Evolutionary conservation across 2,329 filamentous ascomycete species (phyloP), one percentile per base, ranked within the genome.

Genomic region (Alternaria rosae): DNA sequence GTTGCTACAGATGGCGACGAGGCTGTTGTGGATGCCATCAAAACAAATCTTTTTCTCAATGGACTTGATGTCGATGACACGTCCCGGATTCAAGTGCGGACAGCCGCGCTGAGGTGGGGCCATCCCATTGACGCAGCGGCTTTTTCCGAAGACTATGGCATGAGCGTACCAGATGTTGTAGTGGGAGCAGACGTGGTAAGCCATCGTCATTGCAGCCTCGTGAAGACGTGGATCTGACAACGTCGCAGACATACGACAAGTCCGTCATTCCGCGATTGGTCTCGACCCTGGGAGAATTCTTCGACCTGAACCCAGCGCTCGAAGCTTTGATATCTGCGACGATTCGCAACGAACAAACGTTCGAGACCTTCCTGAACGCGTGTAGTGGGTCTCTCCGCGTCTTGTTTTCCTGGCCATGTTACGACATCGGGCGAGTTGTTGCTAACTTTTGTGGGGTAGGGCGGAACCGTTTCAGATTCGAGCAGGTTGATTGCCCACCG

Each of bases 1-100:
- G 83, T 91, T 6, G 88, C 89, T 3, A 92, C 92, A 0, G 92
- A 95, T 72, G 92, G 92, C 3, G 91, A 91, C 13, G 87, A 89
- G 68, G 87, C 89, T 55, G 90, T 94, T 1, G 86, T 93, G 52
- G 86, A 89, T 70, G 86, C 86, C 35, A 81, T 94, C 35, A 84
- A 86, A 2, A 88, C 88, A 43, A 94, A 91, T 67, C 79, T 92
- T 35, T 89, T 87, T 65, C 80, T 93, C 52, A 94, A 93, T 69
- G 83, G 82, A 7, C 82, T 93, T 0, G 85, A 89, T 59, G 81
- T 82, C 15, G 81, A 80, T 5, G 69, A 66, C n/a, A 62, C 62
- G 20, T 58, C 66, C 13, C 52, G 53, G 17, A 63, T 68, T 44
- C 54, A 57, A 59, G 67, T 91, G 26, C 76, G 77, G 0, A 81